Conservation (phyloP, 805 yeast genomes). For the Candida incommunis region DNA sequence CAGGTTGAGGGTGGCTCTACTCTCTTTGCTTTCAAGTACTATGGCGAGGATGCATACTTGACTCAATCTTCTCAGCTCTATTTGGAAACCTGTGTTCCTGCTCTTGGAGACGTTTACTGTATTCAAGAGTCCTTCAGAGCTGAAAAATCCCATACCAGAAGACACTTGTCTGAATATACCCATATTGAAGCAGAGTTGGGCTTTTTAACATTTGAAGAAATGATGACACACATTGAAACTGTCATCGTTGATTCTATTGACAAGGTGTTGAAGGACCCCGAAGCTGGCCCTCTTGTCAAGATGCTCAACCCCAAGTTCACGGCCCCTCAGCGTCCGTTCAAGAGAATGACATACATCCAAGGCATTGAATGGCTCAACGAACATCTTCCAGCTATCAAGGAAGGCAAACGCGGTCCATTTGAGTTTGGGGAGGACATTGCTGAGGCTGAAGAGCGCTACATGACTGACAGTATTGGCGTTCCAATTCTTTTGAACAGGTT, state of each 20-base stretch:
- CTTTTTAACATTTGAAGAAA: conserved; percentile 74
- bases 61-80: conserved; percentile 97
- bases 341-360: conserved; percentile 78
- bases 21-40: conserved; percentile 80
- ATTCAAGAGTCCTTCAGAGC: conserved; percentile 98
- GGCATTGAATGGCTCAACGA: conserved; percentile 96
- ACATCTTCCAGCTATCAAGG: conserved; percentile 88
- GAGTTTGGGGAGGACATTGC: conserved; percentile 98
- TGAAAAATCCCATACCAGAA: conserved; percentile 95
- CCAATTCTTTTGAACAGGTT: conserved; percentile 87
- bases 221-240: conserved; percentile 73
- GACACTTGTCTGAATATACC: conserved; percentile 94
- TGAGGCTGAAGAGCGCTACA: conserved; percentile 97
- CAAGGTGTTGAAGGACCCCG: conserved; percentile 75
- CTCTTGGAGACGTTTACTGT: conserved; percentile 94
- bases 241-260: conserved; percentile 56
- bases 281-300: conserved; percentile 78
- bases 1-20: conserved; percentile 99
- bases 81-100: conserved; percentile 90
- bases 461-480: conserved; percentile 88
- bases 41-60: conserved; percentile 91
- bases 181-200: conserved; percentile 93
- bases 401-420: conserved; percentile 58
- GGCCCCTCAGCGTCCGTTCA: conserved; percentile 76
- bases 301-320: conserved; percentile 86